Percentiles rank a stretch among this genome's conserved stretches.
These are phyloP conservation scores for Clonostachys rosea DNA, from an alignment of 2,329 filamentous ascomycete genomes.

Conservation along the genomic window DNA sequence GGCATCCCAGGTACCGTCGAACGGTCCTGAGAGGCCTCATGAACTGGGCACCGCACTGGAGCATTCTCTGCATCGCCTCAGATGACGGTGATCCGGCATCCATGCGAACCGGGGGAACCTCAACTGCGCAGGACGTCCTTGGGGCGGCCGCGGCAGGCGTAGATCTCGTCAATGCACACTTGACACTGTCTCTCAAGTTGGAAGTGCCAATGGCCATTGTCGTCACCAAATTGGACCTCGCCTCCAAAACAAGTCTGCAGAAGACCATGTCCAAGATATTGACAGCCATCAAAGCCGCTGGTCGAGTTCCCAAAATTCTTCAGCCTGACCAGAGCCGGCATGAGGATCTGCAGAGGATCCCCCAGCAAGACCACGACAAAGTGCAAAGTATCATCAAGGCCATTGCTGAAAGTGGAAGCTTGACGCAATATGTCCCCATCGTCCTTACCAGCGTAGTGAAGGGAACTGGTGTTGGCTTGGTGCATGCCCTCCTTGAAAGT, in stretches of 20 bases:
- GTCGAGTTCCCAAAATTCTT: conserved; percentile 72
- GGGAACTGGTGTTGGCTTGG: conserved; percentile 72
- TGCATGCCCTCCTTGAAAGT: conserved; percentile 76
- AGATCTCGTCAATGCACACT: conserved; percentile 72
- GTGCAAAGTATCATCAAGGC: conserved; percentile 49
- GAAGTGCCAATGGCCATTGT: conserved; percentile 73
- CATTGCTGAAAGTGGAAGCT: conserved; percentile 35
- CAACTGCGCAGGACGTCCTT: conserved; percentile 44
- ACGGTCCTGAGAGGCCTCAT: conserved; percentile 88
- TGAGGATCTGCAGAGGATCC: conserved; percentile 51
- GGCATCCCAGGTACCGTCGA: conserved; percentile 81
- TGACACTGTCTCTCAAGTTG: conserved; percentile 80
- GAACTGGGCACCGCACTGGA: conserved; percentile 95
- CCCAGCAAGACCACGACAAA: conserved; percentile 49
- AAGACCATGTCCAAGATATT: conserved; percentile 70
- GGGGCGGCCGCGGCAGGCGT: conserved; percentile 50
- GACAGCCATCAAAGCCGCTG: conserved; percentile 70
- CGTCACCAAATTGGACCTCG: conserved; percentile 88
- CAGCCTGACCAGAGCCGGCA: conserved; percentile 39
- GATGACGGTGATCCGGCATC: conserved; percentile 54
- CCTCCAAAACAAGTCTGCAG: conserved; percentile 66
- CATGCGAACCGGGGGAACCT: conserved; percentile 30
- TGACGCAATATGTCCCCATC: conserved; percentile 67
- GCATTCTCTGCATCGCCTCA: conserved; percentile 79
- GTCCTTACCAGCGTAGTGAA: conserved; percentile 83